These are phyloP conservation scores for Juglanconis oblonga DNA, from an alignment of 2,329 filamentous ascomycete genomes.

Conservation along the genomic window DNA sequence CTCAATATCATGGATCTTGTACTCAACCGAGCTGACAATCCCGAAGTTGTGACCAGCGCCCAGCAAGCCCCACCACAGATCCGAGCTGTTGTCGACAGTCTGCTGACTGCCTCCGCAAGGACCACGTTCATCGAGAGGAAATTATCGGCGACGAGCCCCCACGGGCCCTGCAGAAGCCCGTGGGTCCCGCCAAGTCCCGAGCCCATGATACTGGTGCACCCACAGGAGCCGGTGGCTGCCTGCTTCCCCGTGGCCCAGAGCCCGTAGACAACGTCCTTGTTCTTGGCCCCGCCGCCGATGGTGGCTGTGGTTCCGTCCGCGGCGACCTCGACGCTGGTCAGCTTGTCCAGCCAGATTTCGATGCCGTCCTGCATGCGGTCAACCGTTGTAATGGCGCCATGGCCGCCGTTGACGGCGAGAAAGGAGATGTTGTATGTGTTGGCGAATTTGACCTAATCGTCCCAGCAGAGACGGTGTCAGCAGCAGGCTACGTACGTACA, in stretches of 20 bases:
- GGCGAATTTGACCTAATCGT: slow-evolving; percentile 43
- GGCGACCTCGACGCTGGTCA: slow-evolving; percentile 41
- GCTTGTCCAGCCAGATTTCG: slow-evolving; percentile 44
- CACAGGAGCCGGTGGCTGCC: slow-evolving; percentile 48
- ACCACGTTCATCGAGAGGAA: slow-evolving; percentile 50
- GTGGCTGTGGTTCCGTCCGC: slow-evolving; percentile 42
- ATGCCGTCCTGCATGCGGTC: slow-evolving; percentile 48
- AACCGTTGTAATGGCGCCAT: slow-evolving; percentile 48
- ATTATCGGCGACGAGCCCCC: slow-evolving; percentile 53
- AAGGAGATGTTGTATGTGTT: slow-evolving; percentile 46
- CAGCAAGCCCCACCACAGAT: slow-evolving; percentile 55
- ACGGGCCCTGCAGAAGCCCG: slow-evolving; percentile 50
- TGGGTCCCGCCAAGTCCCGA: slow-evolving; percentile 57
- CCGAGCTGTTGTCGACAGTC: slow-evolving; percentile 35
- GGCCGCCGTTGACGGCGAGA: slow-evolving; percentile 49
- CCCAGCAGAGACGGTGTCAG: too few species aligned
- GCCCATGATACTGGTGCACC: slow-evolving; percentile 40
- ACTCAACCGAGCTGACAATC: slow-evolving; percentile 47
- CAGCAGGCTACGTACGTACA: too few species aligned
- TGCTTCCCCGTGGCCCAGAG: slow-evolving; percentile 51
- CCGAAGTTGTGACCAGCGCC: slow-evolving; percentile 60
- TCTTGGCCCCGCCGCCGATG: slow-evolving; percentile 45
- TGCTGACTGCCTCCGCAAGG: slow-evolving; percentile 43
- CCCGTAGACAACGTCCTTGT: slow-evolving; percentile 42
- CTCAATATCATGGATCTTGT: slow-evolving; percentile 43